These are phyloP conservation scores for Zizania latifolia DNA, from an alignment of 176 grass and related monocot genomes.

Conservation along the genomic window DNA sequence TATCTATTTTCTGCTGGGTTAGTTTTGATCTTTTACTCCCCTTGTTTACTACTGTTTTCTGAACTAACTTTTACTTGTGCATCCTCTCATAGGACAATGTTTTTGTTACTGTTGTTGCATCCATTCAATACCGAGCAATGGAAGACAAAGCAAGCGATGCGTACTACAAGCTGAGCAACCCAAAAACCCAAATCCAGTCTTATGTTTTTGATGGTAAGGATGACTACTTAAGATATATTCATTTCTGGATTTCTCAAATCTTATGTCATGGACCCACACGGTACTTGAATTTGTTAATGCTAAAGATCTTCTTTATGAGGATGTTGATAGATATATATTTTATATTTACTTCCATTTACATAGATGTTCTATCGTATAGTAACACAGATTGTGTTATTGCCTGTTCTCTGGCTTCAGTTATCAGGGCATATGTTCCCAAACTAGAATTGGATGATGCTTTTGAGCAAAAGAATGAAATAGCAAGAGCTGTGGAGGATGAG, in stretches of 20 bases:
- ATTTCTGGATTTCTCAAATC: neutral
- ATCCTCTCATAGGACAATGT: conserved; percentile 49
- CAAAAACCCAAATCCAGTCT: conserved; percentile 60
- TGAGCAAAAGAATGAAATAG: conserved; percentile 47
- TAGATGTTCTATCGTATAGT: neutral
- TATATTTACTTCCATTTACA: neutral
- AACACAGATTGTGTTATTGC: neutral
- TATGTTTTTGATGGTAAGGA: conserved; percentile 63
- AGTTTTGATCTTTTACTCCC: neutral
- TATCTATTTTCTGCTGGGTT: neutral
- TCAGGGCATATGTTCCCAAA: conserved; percentile 36
- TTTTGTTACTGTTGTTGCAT: conserved; percentile 69
- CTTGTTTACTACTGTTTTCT: neutral
- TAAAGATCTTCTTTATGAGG: neutral
- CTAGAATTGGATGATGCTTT: conserved; percentile 41
- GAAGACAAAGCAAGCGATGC: conserved; percentile 57
- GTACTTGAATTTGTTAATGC: neutral
- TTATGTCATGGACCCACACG: neutral
- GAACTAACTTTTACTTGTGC: neutral
- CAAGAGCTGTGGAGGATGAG: conserved; percentile 38
- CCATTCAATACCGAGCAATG: conserved; percentile 55
- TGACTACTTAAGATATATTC: neutral
- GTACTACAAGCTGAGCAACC: conserved; percentile 56
- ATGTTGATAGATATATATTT: neutral
- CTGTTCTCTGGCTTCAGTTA: conserved; percentile 19